A percentile compares a stretch with the other conserved stretches of the same genome.
phyloP scores from a whole-genome alignment of 2,329 filamentous ascomycete genomes.

The Tolypocladium guangdongense region DNA sequence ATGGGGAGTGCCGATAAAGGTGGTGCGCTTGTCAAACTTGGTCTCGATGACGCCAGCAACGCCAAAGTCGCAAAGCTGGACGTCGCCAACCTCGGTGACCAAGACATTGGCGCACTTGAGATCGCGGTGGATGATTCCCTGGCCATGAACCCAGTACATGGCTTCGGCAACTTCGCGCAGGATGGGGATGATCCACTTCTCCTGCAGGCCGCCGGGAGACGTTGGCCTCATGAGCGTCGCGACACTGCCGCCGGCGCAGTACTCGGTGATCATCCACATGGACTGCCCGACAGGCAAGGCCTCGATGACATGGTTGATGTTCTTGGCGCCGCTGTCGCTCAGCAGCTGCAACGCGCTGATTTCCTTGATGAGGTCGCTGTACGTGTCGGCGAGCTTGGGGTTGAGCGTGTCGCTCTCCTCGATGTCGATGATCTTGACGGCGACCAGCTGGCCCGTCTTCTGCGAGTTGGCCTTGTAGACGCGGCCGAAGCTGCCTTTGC shows the following conservation, averaged over 20 bases:
- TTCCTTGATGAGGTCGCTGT: conserved; percentile 59
- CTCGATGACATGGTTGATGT: conserved; percentile 74
- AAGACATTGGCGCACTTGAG: conserved; percentile 73
- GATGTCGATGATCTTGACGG: conserved; percentile 76
- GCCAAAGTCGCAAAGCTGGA: conserved; percentile 79
- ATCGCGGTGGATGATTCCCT: conserved; percentile 60
- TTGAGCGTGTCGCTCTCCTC: conserved; percentile 63
- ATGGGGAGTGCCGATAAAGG: conserved; percentile 71
- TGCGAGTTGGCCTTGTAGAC: conserved; percentile 54
- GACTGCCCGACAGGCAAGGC: conserved; percentile 66
- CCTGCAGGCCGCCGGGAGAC: conserved; percentile 51
- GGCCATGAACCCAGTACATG: conserved; percentile 55
- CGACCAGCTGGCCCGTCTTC: conserved; percentile 45
- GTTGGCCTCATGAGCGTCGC: conserved; percentile 62
- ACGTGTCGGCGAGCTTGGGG: conserved; percentile 54
- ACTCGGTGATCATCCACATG: conserved; percentile 83
- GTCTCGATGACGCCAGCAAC: conserved; percentile 69
- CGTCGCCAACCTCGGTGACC: conserved; percentile 62
- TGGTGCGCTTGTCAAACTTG: conserved; percentile 65
- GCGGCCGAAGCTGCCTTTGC: conserved; percentile 63
- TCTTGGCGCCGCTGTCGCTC: conserved; percentile 62
- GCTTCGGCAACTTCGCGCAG: conserved; percentile 55
- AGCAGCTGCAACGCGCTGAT: conserved; percentile 60
- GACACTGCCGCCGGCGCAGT: conserved; percentile 76
- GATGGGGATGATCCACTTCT: conserved; percentile 61